Conservation (phyloP, 192 early-diverging fungal genomes). For the Spinellus fusiger region DNA sequence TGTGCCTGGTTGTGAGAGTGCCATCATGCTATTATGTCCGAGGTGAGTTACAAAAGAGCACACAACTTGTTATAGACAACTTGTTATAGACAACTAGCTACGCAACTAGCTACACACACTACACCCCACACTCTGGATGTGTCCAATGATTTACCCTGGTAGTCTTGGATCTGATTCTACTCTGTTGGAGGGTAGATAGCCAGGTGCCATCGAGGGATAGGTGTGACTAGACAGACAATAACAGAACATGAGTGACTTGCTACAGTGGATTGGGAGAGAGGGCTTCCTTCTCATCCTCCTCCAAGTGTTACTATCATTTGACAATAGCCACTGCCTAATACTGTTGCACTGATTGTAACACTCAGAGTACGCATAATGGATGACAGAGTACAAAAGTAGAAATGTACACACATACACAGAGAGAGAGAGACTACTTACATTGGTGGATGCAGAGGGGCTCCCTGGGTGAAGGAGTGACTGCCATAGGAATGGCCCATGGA, state of each 20-base stretch:
- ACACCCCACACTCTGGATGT: no score
- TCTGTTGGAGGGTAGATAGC: conserved; percentile 1
- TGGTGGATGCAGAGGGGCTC: conserved; percentile 2
- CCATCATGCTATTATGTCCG: conserved; percentile 13
- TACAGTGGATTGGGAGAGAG: not conserved
- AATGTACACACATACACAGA: no score
- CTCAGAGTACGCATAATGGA: conserved; percentile 16
- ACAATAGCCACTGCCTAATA: no score
- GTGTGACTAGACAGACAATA: not conserved
- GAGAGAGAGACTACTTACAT: no score
- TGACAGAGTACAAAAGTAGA: no score
- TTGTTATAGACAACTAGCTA: not conserved
- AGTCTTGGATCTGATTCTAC: conserved; percentile 12
- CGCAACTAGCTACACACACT: no score
- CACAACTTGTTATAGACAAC: not conserved
- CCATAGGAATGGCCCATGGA: conserved; percentile 13
- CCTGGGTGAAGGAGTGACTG: not conserved
- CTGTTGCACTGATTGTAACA: no score
- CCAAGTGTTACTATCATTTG: no score
- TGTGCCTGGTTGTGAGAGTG: conserved; percentile 21
- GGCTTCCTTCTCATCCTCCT: no score
- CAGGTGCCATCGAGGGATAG: not conserved
- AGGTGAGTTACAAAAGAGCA: no score
- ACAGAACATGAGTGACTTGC: not conserved
- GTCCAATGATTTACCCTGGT: conserved; percentile 3